phyloP scores from a whole-genome alignment of 2,329 filamentous ascomycete species.

The Epichloe baconii region DNA sequence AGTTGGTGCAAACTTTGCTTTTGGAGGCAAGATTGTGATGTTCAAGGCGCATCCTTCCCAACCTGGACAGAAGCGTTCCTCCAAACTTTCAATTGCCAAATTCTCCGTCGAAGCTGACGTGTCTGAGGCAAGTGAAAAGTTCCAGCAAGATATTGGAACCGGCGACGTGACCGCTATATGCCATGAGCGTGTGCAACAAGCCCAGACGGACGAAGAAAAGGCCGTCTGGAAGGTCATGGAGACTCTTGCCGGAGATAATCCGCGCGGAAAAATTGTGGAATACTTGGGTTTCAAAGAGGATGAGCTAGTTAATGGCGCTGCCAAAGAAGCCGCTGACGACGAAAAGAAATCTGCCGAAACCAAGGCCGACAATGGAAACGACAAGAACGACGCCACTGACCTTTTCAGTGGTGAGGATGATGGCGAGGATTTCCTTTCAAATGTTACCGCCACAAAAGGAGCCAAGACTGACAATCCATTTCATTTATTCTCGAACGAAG shows the following conservation, averaged over 20 bases:
- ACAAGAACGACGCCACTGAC: conserved; percentile 54
- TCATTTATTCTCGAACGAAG: conserved; percentile 72
- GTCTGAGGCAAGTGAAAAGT: conserved; percentile 70
- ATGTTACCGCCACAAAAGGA: conserved; percentile 75
- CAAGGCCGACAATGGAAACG: conserved; percentile 19
- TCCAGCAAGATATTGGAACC: conserved; percentile 67
- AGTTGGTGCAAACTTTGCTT: conserved; percentile 80
- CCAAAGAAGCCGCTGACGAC: conserved; percentile 15
- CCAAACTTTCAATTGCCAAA: conserved; percentile 71
- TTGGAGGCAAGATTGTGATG: conserved; percentile 81
- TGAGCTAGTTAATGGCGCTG: conserved; percentile 37
- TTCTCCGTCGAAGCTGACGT: conserved; percentile 82
- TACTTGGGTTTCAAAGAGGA: conserved; percentile 74
- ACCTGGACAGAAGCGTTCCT: conserved; percentile 51
- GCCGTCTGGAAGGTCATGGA: conserved; percentile 93
- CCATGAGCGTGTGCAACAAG: conserved; percentile 59
- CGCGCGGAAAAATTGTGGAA: conserved; percentile 74
- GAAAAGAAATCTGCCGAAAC: conserved; percentile 16
- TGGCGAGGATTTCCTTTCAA: conserved; percentile 75
- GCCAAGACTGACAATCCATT: conserved; percentile 92
- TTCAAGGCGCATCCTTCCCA: conserved; percentile 49
- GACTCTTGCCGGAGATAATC: conserved; percentile 71
- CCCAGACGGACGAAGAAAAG: conserved; percentile 80
- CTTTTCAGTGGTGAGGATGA: conserved; percentile 61
- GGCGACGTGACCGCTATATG: conserved; percentile 72